These are phyloP conservation scores for Hypoxylon sp. DNA, from an alignment of 2,329 filamentous ascomycete species.

Conservation along the genomic window DNA sequence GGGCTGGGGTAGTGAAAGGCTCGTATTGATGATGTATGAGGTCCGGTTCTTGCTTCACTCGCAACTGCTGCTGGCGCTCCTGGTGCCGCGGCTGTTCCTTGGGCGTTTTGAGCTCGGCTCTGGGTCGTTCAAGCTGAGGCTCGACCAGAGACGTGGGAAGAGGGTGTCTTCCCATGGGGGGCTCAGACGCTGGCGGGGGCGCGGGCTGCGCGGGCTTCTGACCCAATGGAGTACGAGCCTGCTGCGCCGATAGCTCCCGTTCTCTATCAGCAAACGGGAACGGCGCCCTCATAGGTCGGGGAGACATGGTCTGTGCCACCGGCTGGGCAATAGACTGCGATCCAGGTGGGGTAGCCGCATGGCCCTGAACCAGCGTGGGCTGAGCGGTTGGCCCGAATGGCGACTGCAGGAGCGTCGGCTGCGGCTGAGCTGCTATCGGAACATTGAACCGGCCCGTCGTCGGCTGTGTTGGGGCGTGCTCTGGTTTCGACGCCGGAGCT, in stretches of 20 bases:
- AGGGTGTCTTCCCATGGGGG: slow-evolving; percentile 42
- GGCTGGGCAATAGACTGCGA: slow-evolving; percentile 51
- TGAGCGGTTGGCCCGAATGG: slow-evolving; percentile 43
- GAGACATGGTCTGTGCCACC: slow-evolving; percentile 57
- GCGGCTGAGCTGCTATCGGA: slow-evolving; percentile 55
- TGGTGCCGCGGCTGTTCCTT: slow-evolving; percentile 46
- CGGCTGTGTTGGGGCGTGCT: slow-evolving; percentile 50
- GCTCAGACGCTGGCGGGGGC: slow-evolving; percentile 41
- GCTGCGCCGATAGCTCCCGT: slow-evolving; percentile 42
- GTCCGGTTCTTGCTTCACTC: slow-evolving; percentile 62
- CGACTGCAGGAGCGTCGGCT: slow-evolving; percentile 41
- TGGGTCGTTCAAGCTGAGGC: slow-evolving; percentile 44
- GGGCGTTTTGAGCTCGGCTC: slow-evolving; percentile 42
- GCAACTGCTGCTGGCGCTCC: slow-evolving; percentile 44
- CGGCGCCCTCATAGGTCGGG: slow-evolving; percentile 55
- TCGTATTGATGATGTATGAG: slow-evolving; percentile 56
- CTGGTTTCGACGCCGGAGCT: slow-evolving; percentile 54
- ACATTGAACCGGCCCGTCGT: slow-evolving; percentile 54
- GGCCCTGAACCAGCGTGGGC: slow-evolving; percentile 39
- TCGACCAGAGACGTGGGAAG: slow-evolving; percentile 44
- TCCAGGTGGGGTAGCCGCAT: slow-evolving; percentile 38
- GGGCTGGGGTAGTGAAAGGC: slow-evolving; percentile 50
- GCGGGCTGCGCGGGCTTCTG: slow-evolving; percentile 41
- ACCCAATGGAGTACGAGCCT: slow-evolving; percentile 45
- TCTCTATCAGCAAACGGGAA: slow-evolving; percentile 59